Base-by-base conservation (phyloP, 805 yeast genomes). In the Sungouiella blattae region DNA sequence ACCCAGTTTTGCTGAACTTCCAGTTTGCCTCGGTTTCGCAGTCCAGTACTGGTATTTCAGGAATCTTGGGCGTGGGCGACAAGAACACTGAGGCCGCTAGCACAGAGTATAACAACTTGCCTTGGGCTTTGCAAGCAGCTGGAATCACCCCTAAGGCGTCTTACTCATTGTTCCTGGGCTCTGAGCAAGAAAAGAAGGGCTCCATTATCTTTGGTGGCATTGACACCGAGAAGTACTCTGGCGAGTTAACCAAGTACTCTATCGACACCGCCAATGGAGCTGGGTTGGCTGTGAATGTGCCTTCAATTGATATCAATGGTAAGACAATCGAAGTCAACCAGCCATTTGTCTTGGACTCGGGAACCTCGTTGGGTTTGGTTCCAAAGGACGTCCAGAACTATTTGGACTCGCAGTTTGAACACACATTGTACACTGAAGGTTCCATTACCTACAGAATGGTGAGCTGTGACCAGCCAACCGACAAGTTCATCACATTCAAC, bases 171-270 rank as follows among this genome's bases (percentile, higher is more conserved):
- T 47, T 26, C 33, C 36, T 52, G 34, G 43, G 40, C 34, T 21
- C 33, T 16, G 35, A 36, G 4, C 33, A 37, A 18, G 43, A 41
- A 5, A 11, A 17, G 4, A 3, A 21, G 9, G 57, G 57, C 6
- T 25, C 49, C 2, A 43, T 62, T 16, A 35, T 60, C 18, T 62
- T 62, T 45, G 68, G 68, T 5, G 68, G 60, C 22, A 47, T 61
- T 29, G 64, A 60, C 42, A 35, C 49, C 14, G 49, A 49, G 26
- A 58, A 58, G 41, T 60, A 53, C 40, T 20, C 31, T 8, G 65
- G 58, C 2, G 26, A 13, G 7, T 37, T 37, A 28, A 24, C 23
- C 16, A 11, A 33, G 18, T 15, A 30, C 18, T 33, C 36, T 2
- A 14, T 32, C 4, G 29, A 30, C n/a, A 17, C 36, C 18, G 18